Conservation (phyloP, 305 asterid species). For the Fraxinus dipetala region DNA sequence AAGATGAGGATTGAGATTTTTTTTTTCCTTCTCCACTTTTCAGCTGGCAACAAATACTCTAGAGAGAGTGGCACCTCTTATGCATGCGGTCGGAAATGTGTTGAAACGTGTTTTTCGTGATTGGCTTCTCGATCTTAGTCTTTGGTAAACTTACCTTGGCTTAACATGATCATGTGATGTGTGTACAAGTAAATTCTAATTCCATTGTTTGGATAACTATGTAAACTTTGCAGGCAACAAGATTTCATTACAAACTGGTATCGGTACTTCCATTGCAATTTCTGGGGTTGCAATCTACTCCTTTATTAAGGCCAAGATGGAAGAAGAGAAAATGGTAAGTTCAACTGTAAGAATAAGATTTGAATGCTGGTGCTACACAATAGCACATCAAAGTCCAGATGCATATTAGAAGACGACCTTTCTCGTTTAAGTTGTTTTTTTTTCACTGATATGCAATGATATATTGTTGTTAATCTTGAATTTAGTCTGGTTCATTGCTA, state of each 20-base stretch:
- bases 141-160: conserved; percentile 50
- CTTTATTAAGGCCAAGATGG: conserved; percentile 86
- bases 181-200: neutral
- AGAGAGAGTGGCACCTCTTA: conserved; percentile 96
- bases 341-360: neutral
- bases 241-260: conserved; percentile 87
- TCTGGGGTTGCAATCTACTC: conserved; percentile 94
- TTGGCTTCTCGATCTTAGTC: conserved; percentile 85
- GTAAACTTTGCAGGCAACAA: conserved; percentile 59
- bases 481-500: neutral
- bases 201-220: neutral
- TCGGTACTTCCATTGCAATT: conserved; percentile 85
- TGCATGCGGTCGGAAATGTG: conserved; percentile 97
- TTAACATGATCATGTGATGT: neutral
- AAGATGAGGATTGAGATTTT: neutral
- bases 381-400: neutral
- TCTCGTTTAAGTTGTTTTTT: neutral
- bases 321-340: conserved; percentile 94
- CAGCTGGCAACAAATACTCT: conserved; percentile 96
- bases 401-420: neutral
- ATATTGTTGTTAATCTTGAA: neutral
- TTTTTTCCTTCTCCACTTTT: neutral
- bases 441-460: neutral
- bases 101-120: conserved; percentile 90
- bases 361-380: neutral